phyloP scores from a whole-genome alignment of 768 basidiomycete species.

The Agrocybe pediades region DNA sequence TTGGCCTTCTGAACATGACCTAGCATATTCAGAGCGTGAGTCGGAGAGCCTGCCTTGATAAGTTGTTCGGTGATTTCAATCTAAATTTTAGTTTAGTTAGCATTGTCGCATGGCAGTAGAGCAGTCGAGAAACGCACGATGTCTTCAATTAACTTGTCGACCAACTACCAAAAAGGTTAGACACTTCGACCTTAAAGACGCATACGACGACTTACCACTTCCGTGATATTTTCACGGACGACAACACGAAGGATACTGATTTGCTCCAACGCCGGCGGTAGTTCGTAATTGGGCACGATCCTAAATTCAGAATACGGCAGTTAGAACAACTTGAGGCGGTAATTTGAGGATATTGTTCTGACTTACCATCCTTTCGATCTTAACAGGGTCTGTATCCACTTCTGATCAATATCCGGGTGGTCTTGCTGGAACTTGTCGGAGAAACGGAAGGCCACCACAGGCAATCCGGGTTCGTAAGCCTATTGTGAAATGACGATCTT shows the following conservation, averaged over 20 bases:
- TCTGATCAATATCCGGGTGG: constrained; percentile 60
- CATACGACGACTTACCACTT: constrained; percentile 32
- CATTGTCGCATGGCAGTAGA: not conserved
- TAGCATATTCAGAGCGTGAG: constrained; percentile 53
- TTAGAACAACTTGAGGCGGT: not conserved
- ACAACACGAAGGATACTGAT: constrained; percentile 68
- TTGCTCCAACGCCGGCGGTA: constrained; percentile 54
- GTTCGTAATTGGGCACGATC: constrained; percentile 54
- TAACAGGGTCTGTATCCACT: constrained; percentile 56
- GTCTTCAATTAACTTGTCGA: constrained; percentile 68
- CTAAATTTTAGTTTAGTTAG: constrained; percentile 27
- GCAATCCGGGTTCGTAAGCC: constrained; percentile 60
- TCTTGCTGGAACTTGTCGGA: constrained; percentile 55
- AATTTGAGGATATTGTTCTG: constrained; percentile 11
- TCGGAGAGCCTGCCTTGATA: constrained; percentile 42
- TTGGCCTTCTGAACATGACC: constrained; percentile 25
- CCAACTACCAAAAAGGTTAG: constrained; percentile 38
- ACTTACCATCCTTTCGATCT: constrained; percentile 58
- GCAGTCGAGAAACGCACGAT: constrained; percentile 58
- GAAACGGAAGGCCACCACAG: constrained; percentile 69
- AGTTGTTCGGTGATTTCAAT: constrained; percentile 68
- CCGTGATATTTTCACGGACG: constrained; percentile 60
- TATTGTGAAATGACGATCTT: too few species aligned
- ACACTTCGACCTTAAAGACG: not conserved
- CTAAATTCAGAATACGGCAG: constrained; percentile 17